These are phyloP conservation scores for Kwoniella europaea DNA, from an alignment of 768 basidiomycete genomes.

Conservation along the genomic window DNA sequence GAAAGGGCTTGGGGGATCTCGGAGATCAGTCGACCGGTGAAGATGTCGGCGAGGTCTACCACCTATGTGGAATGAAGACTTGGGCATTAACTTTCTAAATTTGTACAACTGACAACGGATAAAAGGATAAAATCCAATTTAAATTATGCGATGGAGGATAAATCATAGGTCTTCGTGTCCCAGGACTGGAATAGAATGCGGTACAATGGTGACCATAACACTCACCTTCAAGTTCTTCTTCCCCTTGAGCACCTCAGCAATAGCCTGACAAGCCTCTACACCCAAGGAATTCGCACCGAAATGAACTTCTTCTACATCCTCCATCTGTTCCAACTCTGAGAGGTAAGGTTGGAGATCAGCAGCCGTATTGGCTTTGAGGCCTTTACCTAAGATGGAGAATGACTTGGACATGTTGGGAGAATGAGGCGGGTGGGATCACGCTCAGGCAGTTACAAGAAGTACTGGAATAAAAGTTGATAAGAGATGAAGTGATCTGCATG, in stretches of 20 bases:
- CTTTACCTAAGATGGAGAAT: slow-evolving; percentile 68
- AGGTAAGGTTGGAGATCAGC: slow-evolving; percentile 78
- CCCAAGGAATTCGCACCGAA: slow-evolving; percentile 94
- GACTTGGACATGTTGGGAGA: slow-evolving; percentile 37
- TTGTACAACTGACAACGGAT: too few relatives aligned
- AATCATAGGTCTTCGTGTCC: too few relatives aligned
- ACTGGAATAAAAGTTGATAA: too few relatives aligned
- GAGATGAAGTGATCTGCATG: neutral
- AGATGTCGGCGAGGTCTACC: slow-evolving; percentile 96
- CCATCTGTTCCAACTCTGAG: slow-evolving; percentile 59
- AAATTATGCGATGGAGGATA: too few relatives aligned
- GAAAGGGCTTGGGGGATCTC: slow-evolving; percentile 91
- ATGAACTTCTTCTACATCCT: slow-evolving; percentile 83
- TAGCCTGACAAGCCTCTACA: slow-evolving; percentile 81
- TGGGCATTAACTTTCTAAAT: too few relatives aligned
- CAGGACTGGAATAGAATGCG: too few relatives aligned
- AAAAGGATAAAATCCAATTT: neutral
- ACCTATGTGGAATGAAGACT: slow-evolving; percentile 64
- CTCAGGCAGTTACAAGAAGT: too few relatives aligned
- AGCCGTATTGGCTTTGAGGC: slow-evolving; percentile 77
- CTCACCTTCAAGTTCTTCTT: slow-evolving; percentile 73
- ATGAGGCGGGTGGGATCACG: too few relatives aligned
- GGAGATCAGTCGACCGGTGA: slow-evolving; percentile 91
- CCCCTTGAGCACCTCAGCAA: slow-evolving; percentile 76
- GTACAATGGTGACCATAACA: neutral